Evolutionary conservation across 306 rosid species (phyloP).

Genomic region (Citrullus amarus): DNA sequence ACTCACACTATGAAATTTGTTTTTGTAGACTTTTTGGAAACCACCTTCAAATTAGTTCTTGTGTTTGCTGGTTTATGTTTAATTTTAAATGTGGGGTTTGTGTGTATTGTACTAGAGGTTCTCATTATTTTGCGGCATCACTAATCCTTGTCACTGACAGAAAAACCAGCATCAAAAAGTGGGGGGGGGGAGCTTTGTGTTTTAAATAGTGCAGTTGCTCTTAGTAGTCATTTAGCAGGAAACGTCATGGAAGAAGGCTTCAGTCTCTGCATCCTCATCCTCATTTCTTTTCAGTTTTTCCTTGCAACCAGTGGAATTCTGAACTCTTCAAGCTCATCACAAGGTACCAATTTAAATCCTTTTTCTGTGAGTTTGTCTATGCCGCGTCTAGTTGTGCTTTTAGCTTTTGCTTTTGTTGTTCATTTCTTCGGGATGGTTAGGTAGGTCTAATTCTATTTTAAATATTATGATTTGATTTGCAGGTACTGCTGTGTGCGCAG

Average conservation of each 20-base stretch:
- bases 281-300: slow-evolving; percentile 11
- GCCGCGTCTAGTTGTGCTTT: neutral
- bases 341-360: slow-evolving; percentile 6
- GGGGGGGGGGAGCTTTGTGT: too few relatives aligned
- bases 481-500: slow-evolving; percentile 9
- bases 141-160: neutral
- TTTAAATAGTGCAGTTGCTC: neutral
- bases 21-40: neutral
- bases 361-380: neutral
- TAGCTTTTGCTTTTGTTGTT: neutral
- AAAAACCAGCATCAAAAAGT: neutral
- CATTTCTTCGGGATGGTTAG: neutral
- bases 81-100: neutral
- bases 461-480: neutral
- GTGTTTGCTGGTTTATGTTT: neutral
- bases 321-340: neutral
- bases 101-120: neutral
- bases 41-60: neutral
- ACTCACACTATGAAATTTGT: neutral
- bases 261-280: neutral
- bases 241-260: slow-evolving; percentile 9
- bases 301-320: neutral
- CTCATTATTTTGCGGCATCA: neutral
- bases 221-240: neutral
- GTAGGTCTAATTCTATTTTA: neutral